Percentiles rank a stretch among this genome's conserved stretches.
phyloP scores from a whole-genome alignment of 208 protist species.

The Crithidia mellificae region DNA sequence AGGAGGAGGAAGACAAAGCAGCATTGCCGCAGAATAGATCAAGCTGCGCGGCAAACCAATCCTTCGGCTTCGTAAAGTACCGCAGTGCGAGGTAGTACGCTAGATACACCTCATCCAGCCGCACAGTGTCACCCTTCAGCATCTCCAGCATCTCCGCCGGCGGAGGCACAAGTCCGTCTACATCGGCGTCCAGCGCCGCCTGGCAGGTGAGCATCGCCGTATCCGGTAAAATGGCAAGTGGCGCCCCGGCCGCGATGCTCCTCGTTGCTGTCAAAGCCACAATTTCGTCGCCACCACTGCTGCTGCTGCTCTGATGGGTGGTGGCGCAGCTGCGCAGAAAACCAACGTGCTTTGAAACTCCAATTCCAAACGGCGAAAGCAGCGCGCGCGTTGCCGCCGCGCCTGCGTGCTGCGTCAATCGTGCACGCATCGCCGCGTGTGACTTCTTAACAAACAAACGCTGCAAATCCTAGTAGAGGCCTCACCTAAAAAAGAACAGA shows the following conservation, averaged over 20 bases:
- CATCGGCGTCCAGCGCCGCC: slow-evolving; percentile 32
- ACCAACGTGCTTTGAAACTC: slow-evolving; percentile 24
- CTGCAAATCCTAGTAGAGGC: no score
- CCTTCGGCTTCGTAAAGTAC: slow-evolving; percentile 13
- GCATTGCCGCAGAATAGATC: slow-evolving; percentile 1
- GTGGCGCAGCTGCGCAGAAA: background rate
- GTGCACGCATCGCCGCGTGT: slow-evolving; percentile 2
- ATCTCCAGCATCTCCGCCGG: slow-evolving; percentile 36
- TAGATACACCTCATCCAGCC: slow-evolving; percentile 25
- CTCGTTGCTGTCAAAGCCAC: slow-evolving; percentile 4
- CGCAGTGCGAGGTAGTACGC: slow-evolving; percentile 37
- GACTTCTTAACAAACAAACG: background rate
- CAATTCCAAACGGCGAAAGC: slow-evolving; percentile 32
- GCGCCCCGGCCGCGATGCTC: slow-evolving; percentile 4
- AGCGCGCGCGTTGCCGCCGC: slow-evolving; percentile 13
- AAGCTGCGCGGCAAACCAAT: slow-evolving; percentile 30
- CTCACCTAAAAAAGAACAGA: no score
- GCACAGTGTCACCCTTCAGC: slow-evolving; percentile 11
- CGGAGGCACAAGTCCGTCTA: slow-evolving; percentile 39
- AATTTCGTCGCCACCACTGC: background rate
- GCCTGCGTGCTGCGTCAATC: background rate
- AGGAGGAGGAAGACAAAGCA: background rate
- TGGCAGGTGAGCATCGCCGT: slow-evolving; percentile 32
- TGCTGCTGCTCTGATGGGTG: background rate
- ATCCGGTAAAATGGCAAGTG: slow-evolving; percentile 32